Base-by-base conservation (phyloP, 228 moss, liverwort and hornwort species). In the Sphagnum magellanicum region DNA sequence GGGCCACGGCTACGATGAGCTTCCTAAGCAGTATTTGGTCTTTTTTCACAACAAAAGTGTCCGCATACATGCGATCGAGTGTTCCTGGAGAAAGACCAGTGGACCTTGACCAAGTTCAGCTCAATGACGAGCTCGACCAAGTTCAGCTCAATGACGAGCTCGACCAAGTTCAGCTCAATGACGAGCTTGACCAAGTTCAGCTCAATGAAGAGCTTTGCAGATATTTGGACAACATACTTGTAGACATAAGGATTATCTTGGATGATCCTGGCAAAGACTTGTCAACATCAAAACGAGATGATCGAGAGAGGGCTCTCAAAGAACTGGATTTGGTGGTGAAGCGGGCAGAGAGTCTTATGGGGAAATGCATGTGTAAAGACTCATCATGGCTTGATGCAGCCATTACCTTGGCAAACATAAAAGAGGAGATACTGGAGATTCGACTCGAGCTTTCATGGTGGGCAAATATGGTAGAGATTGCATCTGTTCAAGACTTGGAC, bases 381-480 rank as follows among this genome's bases (percentile, higher is more conserved):
- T 47, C 50, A 72, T 14, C 71, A 71, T 78, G 77, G 80, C 52
- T 70, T 52, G 67, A 80, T 48, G 52, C 72, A 6, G 74, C 76
- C 13, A 50, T 72, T 50, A 72, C 74, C 7, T 48, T 77, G 5
- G 4, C 50, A 5, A 52, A 77, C 0, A 71, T 83, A 63, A 83
- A 51, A 49, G 79, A 79, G 63, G 72, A 79, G 8, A 64, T 83
- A 5, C 59, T 77, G 59, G 72, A 79, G 47, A 61, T 79, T 48
- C 67, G 76, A 50, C 72, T 77, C 8, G 79, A 83, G 48, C 49
- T 83, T 8, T 59, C 70, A 50, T 81, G 78, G 81, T 81, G 82
- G 81, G 69, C 66, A 59, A 71, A 74, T 4, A 60, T 83, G 77
- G 71, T 77, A 61, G 63, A 73, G 0, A 65, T 82, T 46, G 67